A percentile compares a stretch with the other conserved stretches of the same genome.
These are phyloP conservation scores for Fomes fomentarius DNA, from an alignment of 1,284 basidiomycete genomes.

Conservation along the genomic window DNA sequence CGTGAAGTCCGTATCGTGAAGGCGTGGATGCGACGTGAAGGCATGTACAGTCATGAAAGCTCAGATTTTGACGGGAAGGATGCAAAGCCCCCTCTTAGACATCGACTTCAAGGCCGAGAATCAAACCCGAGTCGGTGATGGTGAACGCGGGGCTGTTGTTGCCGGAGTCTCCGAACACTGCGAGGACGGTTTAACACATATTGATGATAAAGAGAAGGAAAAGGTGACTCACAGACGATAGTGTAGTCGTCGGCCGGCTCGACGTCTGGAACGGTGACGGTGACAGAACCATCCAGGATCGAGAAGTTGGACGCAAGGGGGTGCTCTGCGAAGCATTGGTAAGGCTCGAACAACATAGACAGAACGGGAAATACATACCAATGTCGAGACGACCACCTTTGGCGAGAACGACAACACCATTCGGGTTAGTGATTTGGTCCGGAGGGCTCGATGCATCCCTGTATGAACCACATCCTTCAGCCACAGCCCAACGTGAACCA, in stretches of 20 bases:
- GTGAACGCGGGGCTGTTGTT: constrained; percentile 37
- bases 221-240: constrained; percentile 34
- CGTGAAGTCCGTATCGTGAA: constrained; percentile 6
- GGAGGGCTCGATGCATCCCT: constrained; percentile 48
- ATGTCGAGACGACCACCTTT: constrained; percentile 36
- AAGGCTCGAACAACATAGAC: not conserved
- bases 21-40: constrained; percentile 7
- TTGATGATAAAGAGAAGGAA: too few relatives aligned
- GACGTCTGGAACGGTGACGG: constrained; percentile 37
- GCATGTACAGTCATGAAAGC: constrained; percentile 17
- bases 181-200: too few relatives aligned
- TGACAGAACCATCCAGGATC: constrained; percentile 40
- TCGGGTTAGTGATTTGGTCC: constrained; percentile 47
- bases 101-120: not conserved
- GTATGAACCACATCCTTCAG: not conserved
- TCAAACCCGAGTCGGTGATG: constrained; percentile 17
- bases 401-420: constrained; percentile 45
- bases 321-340: constrained; percentile 18
- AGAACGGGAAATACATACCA: constrained; percentile 25
- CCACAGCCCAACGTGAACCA: not conserved
- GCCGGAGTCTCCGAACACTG: constrained; percentile 42
- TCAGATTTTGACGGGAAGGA: not conserved
- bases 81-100: not conserved
- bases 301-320: constrained; percentile 43
- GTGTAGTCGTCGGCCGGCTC: constrained; percentile 31